These are phyloP conservation scores for Fusarium napiforme DNA, from an alignment of 2,329 filamentous ascomycete genomes.

Conservation along the genomic window DNA sequence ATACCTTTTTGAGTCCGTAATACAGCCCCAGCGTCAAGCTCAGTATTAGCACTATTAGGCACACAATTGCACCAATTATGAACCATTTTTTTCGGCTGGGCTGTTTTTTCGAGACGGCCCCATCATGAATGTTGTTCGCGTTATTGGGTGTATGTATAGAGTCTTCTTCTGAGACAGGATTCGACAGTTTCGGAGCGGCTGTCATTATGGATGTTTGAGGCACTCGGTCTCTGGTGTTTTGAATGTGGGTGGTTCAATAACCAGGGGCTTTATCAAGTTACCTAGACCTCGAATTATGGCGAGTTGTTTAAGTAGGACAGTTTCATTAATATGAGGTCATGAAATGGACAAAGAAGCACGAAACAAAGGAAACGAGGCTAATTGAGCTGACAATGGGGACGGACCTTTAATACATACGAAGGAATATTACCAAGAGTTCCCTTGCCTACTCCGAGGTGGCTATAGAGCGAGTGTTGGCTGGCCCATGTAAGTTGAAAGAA, in stretches of 20 bases:
- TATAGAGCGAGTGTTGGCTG: not conserved
- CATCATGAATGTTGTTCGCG: not conserved
- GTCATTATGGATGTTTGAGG: slow-evolving; percentile 16
- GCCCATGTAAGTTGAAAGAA: not conserved
- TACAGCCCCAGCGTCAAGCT: slow-evolving; percentile 35
- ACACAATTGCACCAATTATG: slow-evolving; percentile 8
- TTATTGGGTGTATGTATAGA: slow-evolving; percentile 8
- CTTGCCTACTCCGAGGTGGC: not conserved
- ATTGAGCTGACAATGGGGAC: not conserved
- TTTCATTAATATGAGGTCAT: not conserved
- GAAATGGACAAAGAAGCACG: not conserved
- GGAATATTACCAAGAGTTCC: slow-evolving; percentile 15
- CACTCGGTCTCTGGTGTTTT: slow-evolving; percentile 2
- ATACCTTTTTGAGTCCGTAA: slow-evolving; percentile 39
- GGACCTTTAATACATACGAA: not conserved
- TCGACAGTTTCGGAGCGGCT: slow-evolving; percentile 7
- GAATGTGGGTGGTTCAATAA: not conserved
- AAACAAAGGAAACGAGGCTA: not conserved
- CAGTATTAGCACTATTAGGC: slow-evolving; percentile 21
- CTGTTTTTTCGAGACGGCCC: not conserved
- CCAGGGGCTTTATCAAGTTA: not conserved
- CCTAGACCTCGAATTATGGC: not conserved
- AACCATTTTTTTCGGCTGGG: slow-evolving; percentile 23
- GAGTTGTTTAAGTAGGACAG: not conserved
- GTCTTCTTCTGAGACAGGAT: slow-evolving; percentile 16